Conservation (phyloP, 805 yeast genomes). For the Priceomyces melissophilus region DNA sequence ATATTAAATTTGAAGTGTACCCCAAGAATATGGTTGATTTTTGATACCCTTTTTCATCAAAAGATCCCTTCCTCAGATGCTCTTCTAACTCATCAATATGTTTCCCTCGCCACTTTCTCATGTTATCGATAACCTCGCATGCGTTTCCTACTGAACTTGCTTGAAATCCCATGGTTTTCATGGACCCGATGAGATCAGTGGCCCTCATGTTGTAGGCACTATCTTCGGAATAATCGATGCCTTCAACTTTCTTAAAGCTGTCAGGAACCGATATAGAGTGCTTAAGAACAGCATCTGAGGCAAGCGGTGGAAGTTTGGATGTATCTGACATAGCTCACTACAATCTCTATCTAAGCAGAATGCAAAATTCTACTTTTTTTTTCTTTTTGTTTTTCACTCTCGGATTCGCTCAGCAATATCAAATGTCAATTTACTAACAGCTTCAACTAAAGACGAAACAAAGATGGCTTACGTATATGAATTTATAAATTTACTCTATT, state of each 20-base stretch:
- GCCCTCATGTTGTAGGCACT: conserved; percentile 78
- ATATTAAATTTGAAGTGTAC: conserved; percentile 91
- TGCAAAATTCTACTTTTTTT: neutral
- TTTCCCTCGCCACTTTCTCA: conserved; percentile 92
- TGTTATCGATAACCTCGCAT: conserved; percentile 86
- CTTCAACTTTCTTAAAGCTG: conserved; percentile 72
- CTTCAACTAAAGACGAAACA: no score
- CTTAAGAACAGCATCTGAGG: conserved; percentile 88
- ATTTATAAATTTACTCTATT: no score
- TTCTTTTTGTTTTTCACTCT: conserved; percentile 1
- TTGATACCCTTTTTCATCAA: conserved; percentile 74
- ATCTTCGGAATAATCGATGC: conserved; percentile 84
- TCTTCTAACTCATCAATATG: conserved; percentile 66
- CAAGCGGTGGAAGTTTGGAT: conserved; percentile 55
- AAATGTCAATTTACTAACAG: no score
- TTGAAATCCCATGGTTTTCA: conserved; percentile 97
- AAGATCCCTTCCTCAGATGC: conserved; percentile 64
- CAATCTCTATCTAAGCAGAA: neutral
- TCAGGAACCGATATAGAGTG: conserved; percentile 84
- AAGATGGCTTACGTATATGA: no score
- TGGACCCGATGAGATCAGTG: conserved; percentile 68
- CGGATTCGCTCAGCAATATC: no score
- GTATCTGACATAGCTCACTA: conserved; percentile 5
- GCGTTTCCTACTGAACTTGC: conserved; percentile 84
- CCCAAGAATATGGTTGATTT: conserved; percentile 93